A percentile compares a stretch with the other conserved stretches of the same genome.
Conservation (phyloP, 129 eudicot genomes). For the Artemisia argyi region DNA sequence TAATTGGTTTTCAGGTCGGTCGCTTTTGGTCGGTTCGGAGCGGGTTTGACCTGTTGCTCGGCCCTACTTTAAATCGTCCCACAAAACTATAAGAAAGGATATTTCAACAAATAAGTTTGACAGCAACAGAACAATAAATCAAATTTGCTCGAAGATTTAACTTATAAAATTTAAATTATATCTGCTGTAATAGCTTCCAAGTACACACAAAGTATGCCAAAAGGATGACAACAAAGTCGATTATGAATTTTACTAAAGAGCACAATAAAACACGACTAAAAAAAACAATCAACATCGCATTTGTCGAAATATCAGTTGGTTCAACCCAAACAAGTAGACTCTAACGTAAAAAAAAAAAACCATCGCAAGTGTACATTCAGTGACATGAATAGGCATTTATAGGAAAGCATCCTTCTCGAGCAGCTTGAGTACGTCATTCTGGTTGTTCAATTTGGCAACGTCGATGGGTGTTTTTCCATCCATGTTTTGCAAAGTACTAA, state of each 20-base stretch:
- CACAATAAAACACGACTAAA: constrained; percentile 1
- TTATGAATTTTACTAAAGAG: constrained; percentile 28
- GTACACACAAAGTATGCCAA: constrained; percentile 15
- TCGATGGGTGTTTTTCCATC: constrained; percentile 94
- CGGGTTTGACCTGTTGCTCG: too few relatives aligned
- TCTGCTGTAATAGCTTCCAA: constrained; percentile 7
- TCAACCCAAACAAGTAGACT: constrained; percentile 21
- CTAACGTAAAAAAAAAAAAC: constrained; percentile 7
- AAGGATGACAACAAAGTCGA: constrained; percentile 20
- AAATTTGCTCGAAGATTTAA: constrained; percentile 3
- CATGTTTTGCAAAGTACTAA: constrained; percentile 86
- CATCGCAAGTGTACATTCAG: constrained; percentile 26
- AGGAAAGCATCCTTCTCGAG: constrained; percentile 96
- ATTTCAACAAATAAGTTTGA: too few relatives aligned
- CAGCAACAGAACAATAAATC: not conserved
- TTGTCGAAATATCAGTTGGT: not conserved
- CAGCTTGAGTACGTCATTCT: constrained; percentile 68
- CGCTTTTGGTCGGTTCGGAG: too few relatives aligned
- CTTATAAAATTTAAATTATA: constrained; percentile 15
- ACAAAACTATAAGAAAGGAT: too few relatives aligned
- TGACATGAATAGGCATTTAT: constrained; percentile 25
- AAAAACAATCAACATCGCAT: constrained; percentile 14
- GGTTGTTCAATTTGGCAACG: constrained; percentile 88
- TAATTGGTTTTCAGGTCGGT: too few relatives aligned
- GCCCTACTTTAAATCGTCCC: too few relatives aligned